phyloP scores from a whole-genome alignment of 2,329 filamentous ascomycete species.

The Botryosphaeria dothidea region DNA sequence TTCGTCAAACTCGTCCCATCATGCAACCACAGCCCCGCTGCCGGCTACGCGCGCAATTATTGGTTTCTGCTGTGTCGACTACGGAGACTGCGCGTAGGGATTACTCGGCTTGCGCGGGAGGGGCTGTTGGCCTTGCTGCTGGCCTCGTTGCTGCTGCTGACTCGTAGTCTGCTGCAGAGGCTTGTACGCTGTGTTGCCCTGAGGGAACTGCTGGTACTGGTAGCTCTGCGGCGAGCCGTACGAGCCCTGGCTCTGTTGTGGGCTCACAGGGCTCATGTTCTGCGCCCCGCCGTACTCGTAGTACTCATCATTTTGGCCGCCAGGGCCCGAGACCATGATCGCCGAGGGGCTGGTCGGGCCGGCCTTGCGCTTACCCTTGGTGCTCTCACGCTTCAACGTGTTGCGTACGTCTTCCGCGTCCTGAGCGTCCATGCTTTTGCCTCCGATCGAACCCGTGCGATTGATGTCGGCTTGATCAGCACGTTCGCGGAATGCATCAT shows the following conservation, averaged over 20 bases:
- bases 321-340: neutral
- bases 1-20: conserved; percentile 8
- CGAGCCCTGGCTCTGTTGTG: conserved; percentile 12
- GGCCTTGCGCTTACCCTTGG: conserved; percentile 44
- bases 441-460: conserved; percentile 34
- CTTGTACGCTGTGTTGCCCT: neutral
- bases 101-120: neutral
- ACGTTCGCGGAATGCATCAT: conserved; percentile 29
- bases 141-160: conserved; percentile 1
- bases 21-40: neutral
- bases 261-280: conserved; percentile 10
- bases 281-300: conserved; percentile 5
- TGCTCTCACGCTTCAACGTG: conserved; percentile 46
- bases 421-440: conserved; percentile 43
- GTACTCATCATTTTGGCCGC: neutral
- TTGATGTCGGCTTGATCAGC: conserved; percentile 8
- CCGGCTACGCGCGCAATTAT: neutral
- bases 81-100: neutral
- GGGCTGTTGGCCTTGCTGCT: conserved; percentile 4
- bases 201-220: neutral
- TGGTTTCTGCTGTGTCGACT: neutral
- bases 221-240: conserved; percentile 1
- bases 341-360: conserved; percentile 11
- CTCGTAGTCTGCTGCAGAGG: neutral
- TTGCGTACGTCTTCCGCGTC: conserved; percentile 50